A percentile compares a stretch with the other conserved stretches of the same genome.
These are phyloP conservation scores for Scytalidium lignicola DNA, from an alignment of 2,329 filamentous ascomycete genomes.

Conservation along the genomic window DNA sequence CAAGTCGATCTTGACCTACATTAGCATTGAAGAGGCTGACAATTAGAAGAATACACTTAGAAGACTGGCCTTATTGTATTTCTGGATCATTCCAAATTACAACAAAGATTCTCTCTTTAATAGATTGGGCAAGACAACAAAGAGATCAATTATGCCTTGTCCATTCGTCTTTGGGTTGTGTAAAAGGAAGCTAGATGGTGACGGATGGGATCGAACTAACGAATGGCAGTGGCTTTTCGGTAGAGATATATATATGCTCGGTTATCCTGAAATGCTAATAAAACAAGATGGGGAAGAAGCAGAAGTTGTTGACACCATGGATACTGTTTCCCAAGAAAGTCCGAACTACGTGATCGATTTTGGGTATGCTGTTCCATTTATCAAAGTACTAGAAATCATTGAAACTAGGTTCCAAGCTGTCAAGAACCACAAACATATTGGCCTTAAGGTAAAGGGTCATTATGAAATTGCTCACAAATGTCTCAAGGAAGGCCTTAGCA, in stretches of 20 bases:
- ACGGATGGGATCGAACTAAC: background rate
- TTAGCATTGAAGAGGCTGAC: constrained; percentile 1
- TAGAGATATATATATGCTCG: background rate
- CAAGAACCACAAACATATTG: background rate
- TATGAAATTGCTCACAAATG: background rate
- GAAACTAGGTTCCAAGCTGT: no score
- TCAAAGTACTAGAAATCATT: no score
- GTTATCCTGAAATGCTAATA: background rate
- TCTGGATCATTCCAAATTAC: constrained; percentile 1
- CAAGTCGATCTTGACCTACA: constrained; percentile 1
- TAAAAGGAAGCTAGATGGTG: background rate
- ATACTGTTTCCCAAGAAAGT: no score
- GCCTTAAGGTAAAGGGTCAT: background rate
- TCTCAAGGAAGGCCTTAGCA: constrained; percentile 3
- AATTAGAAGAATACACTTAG: constrained; percentile 3
- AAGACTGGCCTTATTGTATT: background rate
- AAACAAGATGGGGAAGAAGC: background rate
- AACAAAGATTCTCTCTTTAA: constrained; percentile 2
- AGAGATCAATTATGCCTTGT: background rate
- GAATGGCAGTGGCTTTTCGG: background rate
- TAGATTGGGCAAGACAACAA: background rate
- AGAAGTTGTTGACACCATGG: background rate
- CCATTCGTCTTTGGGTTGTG: no score
- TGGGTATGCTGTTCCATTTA: no score
- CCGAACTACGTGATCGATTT: no score